Percentiles rank a stretch among this genome's conserved stretches.
Conservation (phyloP, 1,284 basidiomycete species). For the Phlebopus sp. region DNA sequence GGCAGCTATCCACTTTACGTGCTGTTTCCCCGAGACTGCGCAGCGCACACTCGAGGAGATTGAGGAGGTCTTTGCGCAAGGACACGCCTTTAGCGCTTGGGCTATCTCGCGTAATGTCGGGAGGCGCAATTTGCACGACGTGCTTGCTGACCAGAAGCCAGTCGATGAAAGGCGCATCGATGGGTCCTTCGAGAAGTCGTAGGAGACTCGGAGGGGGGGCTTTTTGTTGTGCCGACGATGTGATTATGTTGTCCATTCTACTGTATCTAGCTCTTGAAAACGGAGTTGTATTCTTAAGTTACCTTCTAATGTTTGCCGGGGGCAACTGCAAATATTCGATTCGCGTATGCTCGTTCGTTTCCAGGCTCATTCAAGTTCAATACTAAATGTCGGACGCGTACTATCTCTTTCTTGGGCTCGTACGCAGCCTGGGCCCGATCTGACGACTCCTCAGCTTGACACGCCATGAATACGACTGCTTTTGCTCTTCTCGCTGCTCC, state of each 20-base stretch:
- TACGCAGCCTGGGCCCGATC: no score
- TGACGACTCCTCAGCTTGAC: not conserved
- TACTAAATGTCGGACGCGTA: no score
- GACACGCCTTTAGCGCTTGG: conserved; percentile 72
- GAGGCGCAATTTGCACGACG: conserved; percentile 54
- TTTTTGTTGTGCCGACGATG: no score
- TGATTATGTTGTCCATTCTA: no score
- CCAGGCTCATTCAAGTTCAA: no score
- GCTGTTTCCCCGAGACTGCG: conserved; percentile 76
- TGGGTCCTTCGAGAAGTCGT: conserved; percentile 6
- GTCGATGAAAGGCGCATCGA: conserved; percentile 17
- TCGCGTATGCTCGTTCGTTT: no score
- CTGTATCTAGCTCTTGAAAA: no score
- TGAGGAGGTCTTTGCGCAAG: conserved; percentile 70
- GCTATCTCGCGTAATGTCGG: conserved; percentile 60
- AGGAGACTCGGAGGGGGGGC: no score
- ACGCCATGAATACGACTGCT: not conserved
- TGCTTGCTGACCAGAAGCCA: conserved; percentile 13
- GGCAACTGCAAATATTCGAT: no score
- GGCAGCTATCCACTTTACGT: conserved; percentile 65
- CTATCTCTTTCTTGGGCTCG: no score
- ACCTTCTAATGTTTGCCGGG: no score
- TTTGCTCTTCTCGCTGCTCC: not conserved
- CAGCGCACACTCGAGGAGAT: conserved; percentile 72
- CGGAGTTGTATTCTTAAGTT: no score